Base-by-base conservation (phyloP, 2,329 filamentous ascomycete species). In the Colletotrichum melonis region DNA sequence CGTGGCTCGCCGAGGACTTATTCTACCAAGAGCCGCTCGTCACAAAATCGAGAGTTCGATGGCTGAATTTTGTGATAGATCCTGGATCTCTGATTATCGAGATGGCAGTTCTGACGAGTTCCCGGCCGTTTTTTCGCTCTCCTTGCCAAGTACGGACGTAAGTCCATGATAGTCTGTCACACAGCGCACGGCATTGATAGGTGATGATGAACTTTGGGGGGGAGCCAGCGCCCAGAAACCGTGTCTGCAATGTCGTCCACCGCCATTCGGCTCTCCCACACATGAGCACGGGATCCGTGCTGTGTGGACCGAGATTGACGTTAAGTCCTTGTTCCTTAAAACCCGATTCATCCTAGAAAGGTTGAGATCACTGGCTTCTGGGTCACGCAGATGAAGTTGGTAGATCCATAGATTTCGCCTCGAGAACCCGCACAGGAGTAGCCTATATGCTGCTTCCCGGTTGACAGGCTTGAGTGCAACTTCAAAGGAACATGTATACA, bases 1-100 rank as follows among this genome's bases (percentile, higher is more conserved):
- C 38, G 16, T 38, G 28, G 35, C 42, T 49, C n/a, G n/a, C 38
- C 57, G 49, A 28, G 49, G 49, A 22, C 26, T 55, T 19, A 49
- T 30, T 19, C 22, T 32, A 11, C 28, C 54, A 28, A 24, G 22
- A 52, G 64, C 54, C 26, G 26, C 28, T 68, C 38, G 38, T 69
- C 64, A 63, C 22, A 63, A 30, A n/a, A 32, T 52, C 22, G 24
- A 58, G 52, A 22, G 9, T 26, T 49, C 69, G 69, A 68, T 68
- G 64, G 52, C 69, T 38, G 22, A 22, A 32, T 11, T 69, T 68
- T 69, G 65, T 69, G 59, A 69, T 19, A 69, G 42, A 69, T 63
- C 57, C 59, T 55, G 54, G 54, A 73, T 64, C 59, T 63, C 22
- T 69, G 38, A n/a, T 69, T 59, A 69, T 69, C 59, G 59, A 64